Conservation (phyloP, 83 land plant genomes). For the Picea engelmannii region DNA sequence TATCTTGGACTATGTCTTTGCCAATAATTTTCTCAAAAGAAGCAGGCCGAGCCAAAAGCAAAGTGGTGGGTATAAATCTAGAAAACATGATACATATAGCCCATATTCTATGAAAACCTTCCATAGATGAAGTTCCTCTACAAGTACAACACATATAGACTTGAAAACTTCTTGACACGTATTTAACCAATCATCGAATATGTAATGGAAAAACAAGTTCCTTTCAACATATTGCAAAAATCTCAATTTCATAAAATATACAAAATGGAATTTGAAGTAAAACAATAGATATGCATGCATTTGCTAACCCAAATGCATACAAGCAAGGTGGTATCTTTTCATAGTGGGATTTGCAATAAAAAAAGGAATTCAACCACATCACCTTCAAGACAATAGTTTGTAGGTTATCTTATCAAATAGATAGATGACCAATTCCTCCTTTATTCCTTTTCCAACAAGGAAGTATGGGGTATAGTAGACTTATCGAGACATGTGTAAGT, state of each 20-base stretch:
- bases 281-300: no score
- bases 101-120: conserved; percentile 77
- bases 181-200: conserved; percentile 40
- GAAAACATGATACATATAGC: conserved; percentile 63
- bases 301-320: no score
- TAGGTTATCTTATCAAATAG: no score
- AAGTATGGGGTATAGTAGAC: no score
- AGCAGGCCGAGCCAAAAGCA: conserved; percentile 75
- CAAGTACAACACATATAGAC: no score
- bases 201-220: conserved; percentile 41
- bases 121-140: conserved; percentile 66
- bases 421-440: no score
- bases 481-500: no score
- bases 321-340: no score
- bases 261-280: neutral
- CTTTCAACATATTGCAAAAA: conserved; percentile 46
- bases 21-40: conserved; percentile 35
- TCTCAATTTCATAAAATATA: conserved; percentile 52
- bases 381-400: no score
- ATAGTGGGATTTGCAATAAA: no score
- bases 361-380: no score
- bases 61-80: conserved; percentile 74
- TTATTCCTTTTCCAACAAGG: no score
- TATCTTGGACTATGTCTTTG: conserved; percentile 29
- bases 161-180: conserved; percentile 32